phyloP scores from a whole-genome alignment of 2,329 filamentous ascomycete species.

The Bretziella fagacearum region DNA sequence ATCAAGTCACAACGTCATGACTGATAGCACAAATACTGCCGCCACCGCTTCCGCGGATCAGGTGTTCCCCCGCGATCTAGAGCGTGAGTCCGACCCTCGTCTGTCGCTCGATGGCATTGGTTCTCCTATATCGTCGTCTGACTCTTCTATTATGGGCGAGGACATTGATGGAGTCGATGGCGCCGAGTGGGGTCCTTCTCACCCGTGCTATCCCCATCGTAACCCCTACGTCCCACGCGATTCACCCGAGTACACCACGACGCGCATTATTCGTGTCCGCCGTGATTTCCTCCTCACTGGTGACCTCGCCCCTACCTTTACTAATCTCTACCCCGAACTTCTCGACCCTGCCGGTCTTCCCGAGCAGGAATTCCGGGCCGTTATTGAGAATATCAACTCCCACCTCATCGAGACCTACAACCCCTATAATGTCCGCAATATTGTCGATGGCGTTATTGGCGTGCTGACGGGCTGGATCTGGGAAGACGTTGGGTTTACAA shows the following conservation, averaged over 20 bases:
- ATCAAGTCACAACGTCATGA: slow-evolving; percentile 15
- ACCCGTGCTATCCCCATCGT: slow-evolving; percentile 85
- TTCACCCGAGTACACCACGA: slow-evolving; percentile 57
- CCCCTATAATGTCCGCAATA: slow-evolving; percentile 59
- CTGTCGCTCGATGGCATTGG: slow-evolving; percentile 36
- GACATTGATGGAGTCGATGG: slow-evolving; percentile 50
- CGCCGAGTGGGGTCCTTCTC: slow-evolving; percentile 78
- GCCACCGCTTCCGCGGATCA: slow-evolving; percentile 20
- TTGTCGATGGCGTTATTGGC: slow-evolving; percentile 63
- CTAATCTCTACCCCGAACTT: slow-evolving; percentile 91
- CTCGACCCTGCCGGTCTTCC: slow-evolving; percentile 66
- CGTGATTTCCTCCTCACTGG: slow-evolving; percentile 83
- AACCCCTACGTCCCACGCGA: slow-evolving; percentile 76
- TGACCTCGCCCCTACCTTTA: slow-evolving; percentile 82
- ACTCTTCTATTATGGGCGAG: slow-evolving; percentile 46
- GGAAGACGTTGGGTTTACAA: slow-evolving; percentile 73
- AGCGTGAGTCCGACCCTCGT: slow-evolving; percentile 34
- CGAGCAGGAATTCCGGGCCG: slow-evolving; percentile 69
- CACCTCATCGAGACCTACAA: slow-evolving; percentile 63
- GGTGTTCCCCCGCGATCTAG: slow-evolving; percentile 34
- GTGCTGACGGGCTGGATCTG: slow-evolving; percentile 82
- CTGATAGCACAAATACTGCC: slow-evolving; percentile 21
- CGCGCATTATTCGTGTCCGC: slow-evolving; percentile 78
- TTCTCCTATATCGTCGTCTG: slow-evolving; percentile 31
- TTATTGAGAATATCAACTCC: slow-evolving; percentile 69